Percentiles rank a stretch among this genome's conserved stretches.
These are phyloP conservation scores for Fraxinus paxiana DNA, from an alignment of 305 asterid species.

Conservation along the genomic window DNA sequence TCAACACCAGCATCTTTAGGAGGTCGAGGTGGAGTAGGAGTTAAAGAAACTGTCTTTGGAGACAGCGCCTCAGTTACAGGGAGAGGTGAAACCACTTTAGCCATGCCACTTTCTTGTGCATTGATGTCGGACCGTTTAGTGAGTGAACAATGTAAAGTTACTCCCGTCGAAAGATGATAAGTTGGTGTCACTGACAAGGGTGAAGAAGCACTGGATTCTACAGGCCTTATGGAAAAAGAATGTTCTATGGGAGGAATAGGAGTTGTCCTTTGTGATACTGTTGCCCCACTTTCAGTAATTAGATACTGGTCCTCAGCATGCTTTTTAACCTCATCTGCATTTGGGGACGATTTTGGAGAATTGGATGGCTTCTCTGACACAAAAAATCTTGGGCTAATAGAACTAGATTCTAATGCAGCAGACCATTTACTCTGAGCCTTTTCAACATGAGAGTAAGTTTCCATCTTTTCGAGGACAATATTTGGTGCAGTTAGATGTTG, in stretches of 20 bases:
- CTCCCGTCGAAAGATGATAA: slow-evolving; percentile 27
- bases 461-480: slow-evolving; percentile 36
- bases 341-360: slow-evolving; percentile 33
- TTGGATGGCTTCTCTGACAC: slow-evolving; percentile 30
- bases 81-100: slow-evolving; percentile 23
- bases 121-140: slow-evolving; percentile 19
- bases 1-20: slow-evolving; percentile 34
- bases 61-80: slow-evolving; percentile 32
- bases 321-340: slow-evolving; percentile 29
- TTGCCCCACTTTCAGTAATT: slow-evolving; percentile 31
- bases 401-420: slow-evolving; percentile 34
- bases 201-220: slow-evolving; percentile 18
- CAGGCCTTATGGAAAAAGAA: not conserved
- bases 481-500: slow-evolving; percentile 49
- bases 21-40: slow-evolving; percentile 34
- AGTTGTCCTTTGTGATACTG: slow-evolving; percentile 23
- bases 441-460: slow-evolving; percentile 36
- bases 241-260: slow-evolving; percentile 30
- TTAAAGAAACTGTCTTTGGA: slow-evolving; percentile 29
- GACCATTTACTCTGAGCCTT: slow-evolving; percentile 38
- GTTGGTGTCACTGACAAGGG: slow-evolving; percentile 32
- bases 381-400: slow-evolving; percentile 29
- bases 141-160: slow-evolving; percentile 20
- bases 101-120: slow-evolving; percentile 26
- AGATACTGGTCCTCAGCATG: slow-evolving; percentile 28